Conservation (phyloP, 2,329 filamentous ascomycete species). For the Septoria linicola region DNA sequence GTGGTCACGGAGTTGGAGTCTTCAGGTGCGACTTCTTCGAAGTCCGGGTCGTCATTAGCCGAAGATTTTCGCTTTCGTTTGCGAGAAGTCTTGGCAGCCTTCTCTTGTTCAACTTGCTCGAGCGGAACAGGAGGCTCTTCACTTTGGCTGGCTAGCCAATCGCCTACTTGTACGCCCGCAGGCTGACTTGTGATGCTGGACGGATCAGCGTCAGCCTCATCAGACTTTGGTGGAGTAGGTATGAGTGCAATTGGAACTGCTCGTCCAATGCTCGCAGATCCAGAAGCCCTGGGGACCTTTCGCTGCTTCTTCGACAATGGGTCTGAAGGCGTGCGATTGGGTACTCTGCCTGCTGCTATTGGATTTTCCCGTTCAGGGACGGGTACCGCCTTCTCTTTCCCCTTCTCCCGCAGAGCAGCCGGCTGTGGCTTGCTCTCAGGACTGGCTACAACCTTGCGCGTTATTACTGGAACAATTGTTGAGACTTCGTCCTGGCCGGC, state of each 20-base stretch:
- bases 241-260: slow-evolving; percentile 3
- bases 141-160: slow-evolving; percentile 15
- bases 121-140: slow-evolving; percentile 15
- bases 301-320: slow-evolving; percentile 1
- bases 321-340: background rate
- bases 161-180: slow-evolving; percentile 8
- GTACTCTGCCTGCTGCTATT: too few species aligned
- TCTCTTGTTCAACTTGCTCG: slow-evolving; percentile 5
- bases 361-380: too few species aligned
- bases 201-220: background rate
- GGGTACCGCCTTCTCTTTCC: background rate
- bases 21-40: slow-evolving; percentile 13
- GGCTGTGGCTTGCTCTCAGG: too few species aligned
- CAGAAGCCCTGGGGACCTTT: slow-evolving; percentile 2
- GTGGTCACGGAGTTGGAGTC: slow-evolving; percentile 9
- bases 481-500: too few species aligned
- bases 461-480: too few species aligned
- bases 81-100: slow-evolving; percentile 11
- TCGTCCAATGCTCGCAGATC: background rate
- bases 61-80: slow-evolving; percentile 20
- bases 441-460: too few species aligned
- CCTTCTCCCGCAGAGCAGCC: background rate
- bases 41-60: slow-evolving; percentile 23
- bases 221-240: slow-evolving; percentile 13
- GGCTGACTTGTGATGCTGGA: background rate